Evolutionary conservation across 2,329 filamentous ascomycete genomes (phyloP), one percentile per base, ranked within the genome.

Genomic region (Ceratocystis lukuohia): DNA sequence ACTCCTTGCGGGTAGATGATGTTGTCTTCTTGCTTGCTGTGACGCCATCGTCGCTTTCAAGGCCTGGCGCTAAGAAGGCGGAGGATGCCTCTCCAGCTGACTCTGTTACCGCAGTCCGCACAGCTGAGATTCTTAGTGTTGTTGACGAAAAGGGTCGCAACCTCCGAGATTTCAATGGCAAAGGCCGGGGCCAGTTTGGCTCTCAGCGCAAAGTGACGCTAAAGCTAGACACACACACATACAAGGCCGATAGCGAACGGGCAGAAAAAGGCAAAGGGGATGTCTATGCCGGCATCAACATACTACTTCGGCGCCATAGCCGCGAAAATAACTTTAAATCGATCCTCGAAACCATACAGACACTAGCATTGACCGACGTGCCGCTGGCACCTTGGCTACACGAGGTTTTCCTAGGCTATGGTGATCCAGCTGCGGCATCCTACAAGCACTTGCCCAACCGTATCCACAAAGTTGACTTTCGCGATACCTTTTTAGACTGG

Each of bases 281-380:
- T 71, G 80, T 95, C 3, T 96, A 96, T 74, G 86, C 89, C 59
- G 81, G 81, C 44, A 86, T 99, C 72, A 99, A 99, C 72, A 77
- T 97, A 50, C 79, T 99, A 65, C 82, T 96, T 64, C 87, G 94
- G 67, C 84, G 94, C 70, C 87, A 85, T 73, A 87, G 89, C 33
- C 82, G 92, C 68, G 94, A 99, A 75, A 99, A 99, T 77, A 99
- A 99, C 75, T 99, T 99, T 80, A 95, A 90, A 73, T 86, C 92
- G 8, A 87, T 99, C 8, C 80, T 99, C 45, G 89, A 96, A 71
- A 96, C 92, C 0, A 95, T 99, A 73, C 89, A 88, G 72, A 89
- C 85, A 69, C 82, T 99, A 37, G 88, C 91, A 1, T 80, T 96
- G 44, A 91, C 91, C 0, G 89, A 96, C 71, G 86, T 93, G 22